Evolutionary conservation across 2,329 filamentous ascomycete species (phyloP).

Genomic region (Arthrobotrys pseudoclavata): DNA sequence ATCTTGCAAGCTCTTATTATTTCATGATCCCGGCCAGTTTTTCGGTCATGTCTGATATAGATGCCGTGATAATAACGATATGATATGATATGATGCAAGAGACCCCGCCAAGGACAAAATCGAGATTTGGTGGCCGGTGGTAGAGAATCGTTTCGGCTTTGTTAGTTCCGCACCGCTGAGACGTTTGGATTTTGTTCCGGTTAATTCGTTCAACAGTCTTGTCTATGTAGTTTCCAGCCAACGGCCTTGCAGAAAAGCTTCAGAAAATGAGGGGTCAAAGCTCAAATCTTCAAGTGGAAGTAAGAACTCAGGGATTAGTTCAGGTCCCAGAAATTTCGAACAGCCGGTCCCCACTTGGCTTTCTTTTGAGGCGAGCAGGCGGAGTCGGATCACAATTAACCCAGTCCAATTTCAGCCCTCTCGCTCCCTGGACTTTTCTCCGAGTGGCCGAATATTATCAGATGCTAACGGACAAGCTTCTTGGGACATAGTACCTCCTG

Average conservation of each 20-base stretch:
- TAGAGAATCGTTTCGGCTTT: constrained; percentile 25
- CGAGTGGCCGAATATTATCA: constrained; percentile 45
- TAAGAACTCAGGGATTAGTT: not conserved
- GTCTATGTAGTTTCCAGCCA: constrained; percentile 12
- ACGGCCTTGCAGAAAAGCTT: constrained; percentile 40
- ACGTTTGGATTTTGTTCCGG: constrained; percentile 26
- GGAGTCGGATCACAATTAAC: constrained; percentile 5
- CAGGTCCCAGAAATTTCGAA: constrained; percentile 47
- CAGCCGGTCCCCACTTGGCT: constrained; percentile 36
- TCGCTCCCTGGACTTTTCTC: constrained; percentile 39
- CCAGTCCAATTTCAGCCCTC: constrained; percentile 34
- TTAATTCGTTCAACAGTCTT: constrained; percentile 33
- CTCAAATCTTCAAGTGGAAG: constrained; percentile 25
- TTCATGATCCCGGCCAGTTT: constrained; percentile 17
- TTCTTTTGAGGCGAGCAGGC: constrained; percentile 38
- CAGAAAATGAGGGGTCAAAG: constrained; percentile 55
- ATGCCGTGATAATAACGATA: constrained; percentile 54
- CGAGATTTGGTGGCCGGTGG: constrained; percentile 47
- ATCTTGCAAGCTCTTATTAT: not conserved
- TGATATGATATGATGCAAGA: constrained; percentile 46
- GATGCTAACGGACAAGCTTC: constrained; percentile 19
- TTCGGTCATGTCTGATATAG: constrained; percentile 47
- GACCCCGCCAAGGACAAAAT: constrained; percentile 40
- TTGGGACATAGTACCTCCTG: constrained; percentile 48
- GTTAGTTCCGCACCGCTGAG: constrained; percentile 21